Conservation (phyloP, 192 early-diverging fungal species). For the Jimgerdemannia flammicorona region DNA sequence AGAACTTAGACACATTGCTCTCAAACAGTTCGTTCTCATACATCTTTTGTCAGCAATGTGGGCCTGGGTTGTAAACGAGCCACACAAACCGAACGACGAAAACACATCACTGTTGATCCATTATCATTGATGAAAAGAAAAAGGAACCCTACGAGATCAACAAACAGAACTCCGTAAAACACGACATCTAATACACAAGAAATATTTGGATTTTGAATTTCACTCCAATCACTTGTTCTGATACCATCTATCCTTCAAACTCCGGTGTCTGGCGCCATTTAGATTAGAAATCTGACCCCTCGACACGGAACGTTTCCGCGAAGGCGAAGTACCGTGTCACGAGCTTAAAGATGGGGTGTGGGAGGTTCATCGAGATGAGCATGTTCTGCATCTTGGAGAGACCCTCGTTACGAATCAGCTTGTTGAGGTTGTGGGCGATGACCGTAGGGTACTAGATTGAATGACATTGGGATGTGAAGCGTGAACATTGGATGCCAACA, state of each 20-base stretch:
- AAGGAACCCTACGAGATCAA: too few species aligned
- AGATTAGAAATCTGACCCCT: slow-evolving; percentile 67
- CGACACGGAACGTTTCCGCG: slow-evolving; percentile 70
- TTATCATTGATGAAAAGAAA: too few species aligned
- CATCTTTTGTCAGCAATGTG: too few species aligned
- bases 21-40: too few species aligned
- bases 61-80: too few species aligned
- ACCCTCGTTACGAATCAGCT: slow-evolving; percentile 82
- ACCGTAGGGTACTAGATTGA: slow-evolving; percentile 76
- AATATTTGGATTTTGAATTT: too few species aligned
- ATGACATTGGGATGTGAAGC: background rate
- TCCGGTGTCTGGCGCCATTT: slow-evolving; percentile 9
- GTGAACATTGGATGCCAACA: background rate
- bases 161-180: too few species aligned
- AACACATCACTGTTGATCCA: too few species aligned
- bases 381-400: slow-evolving; percentile 91
- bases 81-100: too few species aligned
- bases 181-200: too few species aligned
- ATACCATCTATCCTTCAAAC: background rate
- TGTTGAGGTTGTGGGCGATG: slow-evolving; percentile 80
- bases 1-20: too few species aligned
- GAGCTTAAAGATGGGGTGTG: slow-evolving; percentile 69
- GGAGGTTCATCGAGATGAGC: slow-evolving; percentile 84
- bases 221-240: background rate
- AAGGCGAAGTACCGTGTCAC: slow-evolving; percentile 68